Evolutionary conservation across 2,329 filamentous ascomycete species (phyloP).

Genomic region (Alternaria tenuissima): DNA sequence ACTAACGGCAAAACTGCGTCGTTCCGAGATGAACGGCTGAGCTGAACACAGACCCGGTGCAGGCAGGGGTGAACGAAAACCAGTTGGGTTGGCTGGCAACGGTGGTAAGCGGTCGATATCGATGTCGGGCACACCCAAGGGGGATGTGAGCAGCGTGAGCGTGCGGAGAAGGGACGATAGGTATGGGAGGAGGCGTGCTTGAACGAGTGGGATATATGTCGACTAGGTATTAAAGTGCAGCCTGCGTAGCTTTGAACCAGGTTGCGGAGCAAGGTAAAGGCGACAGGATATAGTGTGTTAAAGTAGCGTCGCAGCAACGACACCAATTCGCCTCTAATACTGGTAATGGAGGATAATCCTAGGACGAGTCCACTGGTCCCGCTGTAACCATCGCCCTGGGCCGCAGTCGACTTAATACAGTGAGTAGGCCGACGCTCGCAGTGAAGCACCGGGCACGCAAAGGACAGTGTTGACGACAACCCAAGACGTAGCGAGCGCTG

Average conservation of each 20-base stretch:
- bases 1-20: conserved; percentile 38
- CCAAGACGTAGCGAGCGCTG: conserved; percentile 31
- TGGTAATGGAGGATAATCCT: conserved; percentile 41
- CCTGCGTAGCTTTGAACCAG: conserved; percentile 23
- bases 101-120: conserved; percentile 18
- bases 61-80: conserved; percentile 21
- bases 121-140: conserved; percentile 28
- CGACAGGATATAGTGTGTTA: conserved; percentile 44
- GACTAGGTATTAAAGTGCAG: conserved; percentile 45
- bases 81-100: conserved; percentile 20
- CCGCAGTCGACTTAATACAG: conserved; percentile 43
- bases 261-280: conserved; percentile 43
- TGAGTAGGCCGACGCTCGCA: conserved; percentile 39
- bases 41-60: conserved; percentile 25
- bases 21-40: conserved; percentile 29
- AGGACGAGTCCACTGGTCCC: conserved; percentile 34
- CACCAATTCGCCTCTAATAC: conserved; percentile 40
- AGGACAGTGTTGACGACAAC: conserved; percentile 39
- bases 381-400: conserved; percentile 39
- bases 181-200: conserved; percentile 41
- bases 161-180: conserved; percentile 35
- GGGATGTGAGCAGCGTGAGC: conserved; percentile 28
- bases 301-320: conserved; percentile 44
- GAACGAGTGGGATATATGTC: conserved; percentile 47
- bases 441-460: conserved; percentile 39